Evolutionary conservation across 371 early-diverging fungal species (phyloP).

Genomic region (Syncephalis plumigaleata): DNA sequence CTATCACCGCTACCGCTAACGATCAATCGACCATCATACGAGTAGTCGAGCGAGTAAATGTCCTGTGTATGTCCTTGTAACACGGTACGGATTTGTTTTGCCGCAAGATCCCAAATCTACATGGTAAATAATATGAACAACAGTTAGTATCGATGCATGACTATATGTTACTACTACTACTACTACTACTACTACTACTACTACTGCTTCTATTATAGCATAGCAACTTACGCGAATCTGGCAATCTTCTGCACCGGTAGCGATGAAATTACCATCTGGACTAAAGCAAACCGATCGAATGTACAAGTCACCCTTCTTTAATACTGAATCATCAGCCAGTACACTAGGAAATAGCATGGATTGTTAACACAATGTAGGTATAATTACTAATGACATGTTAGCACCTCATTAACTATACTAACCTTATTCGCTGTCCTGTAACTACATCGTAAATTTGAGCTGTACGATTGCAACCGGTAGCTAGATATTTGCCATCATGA

Average conservation of each 20-base stretch:
- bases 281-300: constrained; percentile 95
- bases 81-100: constrained; percentile 41
- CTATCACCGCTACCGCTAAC: constrained; percentile 93
- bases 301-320: constrained; percentile 71
- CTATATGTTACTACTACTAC: background rate
- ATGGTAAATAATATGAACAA: background rate
- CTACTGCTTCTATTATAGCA: background rate
- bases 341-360: constrained; percentile 21
- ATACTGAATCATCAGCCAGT: constrained; percentile 55
- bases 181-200: background rate
- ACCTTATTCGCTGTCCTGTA: constrained; percentile 52
- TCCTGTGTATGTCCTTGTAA: constrained; percentile 90
- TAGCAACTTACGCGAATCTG: constrained; percentile 55
- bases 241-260: constrained; percentile 96
- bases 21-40: constrained; percentile 77
- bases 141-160: background rate
- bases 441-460: constrained; percentile 78
- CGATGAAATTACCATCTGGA: constrained; percentile 79
- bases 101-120: constrained; percentile 64
- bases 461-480: constrained; percentile 87
- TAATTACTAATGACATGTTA: too few relatives aligned
- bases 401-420: constrained; percentile 7
- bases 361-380: background rate
- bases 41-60: constrained; percentile 93
- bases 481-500: constrained; percentile 76